Percentiles rank a stretch among this genome's conserved stretches.
Evolutionary conservation across 83 land plant species (phyloP).

Genomic region (Thuja plicata): DNA sequence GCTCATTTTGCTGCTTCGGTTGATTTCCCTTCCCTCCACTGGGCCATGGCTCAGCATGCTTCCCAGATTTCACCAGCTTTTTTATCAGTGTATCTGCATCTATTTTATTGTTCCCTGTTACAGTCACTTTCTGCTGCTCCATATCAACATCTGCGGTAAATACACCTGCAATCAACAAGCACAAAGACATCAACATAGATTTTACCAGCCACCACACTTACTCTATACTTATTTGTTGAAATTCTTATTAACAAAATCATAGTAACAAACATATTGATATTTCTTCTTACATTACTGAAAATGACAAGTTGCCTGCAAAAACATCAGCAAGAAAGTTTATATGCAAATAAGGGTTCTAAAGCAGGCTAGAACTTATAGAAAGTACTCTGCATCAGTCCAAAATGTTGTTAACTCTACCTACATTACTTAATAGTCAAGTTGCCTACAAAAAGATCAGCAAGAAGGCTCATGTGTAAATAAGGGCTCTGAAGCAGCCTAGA

Average conservation of each 20-base stretch:
- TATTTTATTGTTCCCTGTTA: conserved; percentile 57
- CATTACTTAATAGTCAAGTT: neutral
- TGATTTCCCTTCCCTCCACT: conserved; percentile 36
- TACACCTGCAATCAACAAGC: conserved; percentile 37
- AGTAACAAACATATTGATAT: neutral
- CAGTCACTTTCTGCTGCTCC: conserved; percentile 71
- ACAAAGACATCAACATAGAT: neutral
- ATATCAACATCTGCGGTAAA: conserved; percentile 44
- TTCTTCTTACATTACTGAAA: neutral
- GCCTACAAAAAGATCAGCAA: neutral
- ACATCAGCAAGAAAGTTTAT: neutral
- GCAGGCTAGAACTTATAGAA: neutral
- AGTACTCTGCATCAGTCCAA: neutral
- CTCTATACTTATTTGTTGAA: neutral
- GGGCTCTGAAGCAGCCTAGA: neutral
- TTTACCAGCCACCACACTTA: neutral
- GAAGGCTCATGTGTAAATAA: neutral
- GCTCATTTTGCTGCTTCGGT: conserved; percentile 34
- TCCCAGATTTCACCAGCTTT: conserved; percentile 54
- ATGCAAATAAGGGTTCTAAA: neutral
- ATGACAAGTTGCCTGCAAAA: neutral
- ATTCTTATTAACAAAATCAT: neutral
- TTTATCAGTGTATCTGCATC: conserved; percentile 54
- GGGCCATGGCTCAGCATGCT: conserved; percentile 63
- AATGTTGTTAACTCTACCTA: neutral